phyloP scores from a whole-genome alignment of 1,284 basidiomycete species.

The Volvariella volvacea region DNA sequence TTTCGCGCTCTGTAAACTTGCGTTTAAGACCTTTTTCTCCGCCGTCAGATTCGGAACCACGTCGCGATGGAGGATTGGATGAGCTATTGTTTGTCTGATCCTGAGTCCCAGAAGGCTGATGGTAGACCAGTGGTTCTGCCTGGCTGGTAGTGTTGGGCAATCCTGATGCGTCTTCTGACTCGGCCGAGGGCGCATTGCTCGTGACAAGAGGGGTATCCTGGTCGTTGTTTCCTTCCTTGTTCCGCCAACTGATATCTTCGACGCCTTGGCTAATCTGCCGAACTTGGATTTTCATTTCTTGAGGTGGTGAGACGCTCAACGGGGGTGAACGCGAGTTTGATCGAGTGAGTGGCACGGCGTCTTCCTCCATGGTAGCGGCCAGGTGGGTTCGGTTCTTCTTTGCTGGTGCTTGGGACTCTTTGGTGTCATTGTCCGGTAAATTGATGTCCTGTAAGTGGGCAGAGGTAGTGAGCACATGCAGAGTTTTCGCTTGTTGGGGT shows the following conservation, averaged over 20 bases:
- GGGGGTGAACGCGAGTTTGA: slow-evolving; percentile 38
- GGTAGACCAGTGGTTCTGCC: no score
- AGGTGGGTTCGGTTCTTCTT: slow-evolving; percentile 69
- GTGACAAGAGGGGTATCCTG: no score
- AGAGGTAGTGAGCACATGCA: slow-evolving; percentile 13
- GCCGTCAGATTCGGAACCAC: slow-evolving; percentile 29
- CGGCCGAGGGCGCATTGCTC: no score
- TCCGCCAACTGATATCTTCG: slow-evolving; percentile 67
- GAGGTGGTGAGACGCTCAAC: slow-evolving; percentile 54
- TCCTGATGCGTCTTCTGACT: no score
- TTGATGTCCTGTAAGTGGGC: slow-evolving; percentile 36
- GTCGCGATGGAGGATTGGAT: slow-evolving; percentile 8
- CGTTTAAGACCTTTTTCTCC: slow-evolving; percentile 60
- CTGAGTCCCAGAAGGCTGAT: no score
- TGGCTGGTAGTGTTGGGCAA: no score
- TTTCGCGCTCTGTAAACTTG: slow-evolving; percentile 52
- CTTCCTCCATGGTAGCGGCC: slow-evolving; percentile 58
- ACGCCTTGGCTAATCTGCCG: slow-evolving; percentile 72
- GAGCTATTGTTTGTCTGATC: no score
- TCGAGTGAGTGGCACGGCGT: slow-evolving; percentile 33
- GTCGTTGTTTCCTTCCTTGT: no score
- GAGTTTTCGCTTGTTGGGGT: slow-evolving; percentile 6
- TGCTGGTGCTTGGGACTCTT: slow-evolving; percentile 44
- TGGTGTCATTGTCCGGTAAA: slow-evolving; percentile 16
- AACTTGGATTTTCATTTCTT: slow-evolving; percentile 68